These are phyloP conservation scores for Lasiodiplodia theobromae DNA, from an alignment of 2,329 filamentous ascomycete species.

Conservation along the genomic window DNA sequence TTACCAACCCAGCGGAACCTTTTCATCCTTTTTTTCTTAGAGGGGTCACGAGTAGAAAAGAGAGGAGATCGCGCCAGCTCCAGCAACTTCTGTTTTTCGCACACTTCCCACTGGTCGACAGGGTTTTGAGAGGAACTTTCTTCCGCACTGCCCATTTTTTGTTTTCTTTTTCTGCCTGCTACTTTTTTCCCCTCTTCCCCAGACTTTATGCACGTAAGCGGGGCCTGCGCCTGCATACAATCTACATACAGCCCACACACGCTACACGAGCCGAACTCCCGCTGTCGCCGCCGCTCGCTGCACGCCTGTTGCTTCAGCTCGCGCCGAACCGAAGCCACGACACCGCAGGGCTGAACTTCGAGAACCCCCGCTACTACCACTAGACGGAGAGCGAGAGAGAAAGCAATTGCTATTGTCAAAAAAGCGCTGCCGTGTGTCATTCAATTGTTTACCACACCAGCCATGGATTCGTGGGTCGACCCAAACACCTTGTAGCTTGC, in stretches of 20 bases:
- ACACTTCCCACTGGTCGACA: not conserved
- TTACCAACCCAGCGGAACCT: slow-evolving; percentile 13
- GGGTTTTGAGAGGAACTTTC: not conserved
- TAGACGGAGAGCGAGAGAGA: not conserved
- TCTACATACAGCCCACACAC: not conserved
- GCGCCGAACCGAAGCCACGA: not conserved
- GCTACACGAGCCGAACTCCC: slow-evolving; percentile 13
- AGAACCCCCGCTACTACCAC: not conserved
- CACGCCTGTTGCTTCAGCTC: not conserved
- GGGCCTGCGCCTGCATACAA: slow-evolving; percentile 19
- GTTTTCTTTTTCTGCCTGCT: not conserved
- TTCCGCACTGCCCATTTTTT: not conserved
- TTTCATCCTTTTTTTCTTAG: not conserved
- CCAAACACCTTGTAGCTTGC: slow-evolving; percentile 19
- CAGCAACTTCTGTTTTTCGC: not conserved
- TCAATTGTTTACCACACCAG: not conserved
- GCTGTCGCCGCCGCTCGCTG: not conserved
- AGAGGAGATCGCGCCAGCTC: not conserved
- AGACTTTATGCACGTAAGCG: slow-evolving; percentile 19
- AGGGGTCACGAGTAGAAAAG: slow-evolving; percentile 3
- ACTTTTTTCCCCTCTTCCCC: not conserved
- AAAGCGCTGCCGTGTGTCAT: not conserved
- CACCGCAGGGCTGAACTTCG: not conserved
- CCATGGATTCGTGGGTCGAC: slow-evolving; percentile 26
- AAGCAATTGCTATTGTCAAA: too few relatives aligned